A percentile compares a stretch with the other conserved stretches of the same genome.
Conservation (phyloP, 345 rosid genomes). For the Eucalyptus tenuipes region DNA sequence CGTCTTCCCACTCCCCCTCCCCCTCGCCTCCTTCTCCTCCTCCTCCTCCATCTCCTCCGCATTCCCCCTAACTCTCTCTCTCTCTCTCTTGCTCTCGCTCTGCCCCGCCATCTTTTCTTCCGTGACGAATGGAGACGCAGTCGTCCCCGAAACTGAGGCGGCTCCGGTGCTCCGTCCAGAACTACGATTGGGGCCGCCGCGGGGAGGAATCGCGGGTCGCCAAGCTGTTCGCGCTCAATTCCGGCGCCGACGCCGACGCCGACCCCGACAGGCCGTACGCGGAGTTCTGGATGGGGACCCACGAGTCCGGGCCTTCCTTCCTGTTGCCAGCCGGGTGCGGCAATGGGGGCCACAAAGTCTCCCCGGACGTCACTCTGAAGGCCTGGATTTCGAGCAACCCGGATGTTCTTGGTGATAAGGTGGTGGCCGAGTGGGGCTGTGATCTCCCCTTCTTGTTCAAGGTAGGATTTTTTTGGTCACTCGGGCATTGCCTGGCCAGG, state of each 20-base stretch:
- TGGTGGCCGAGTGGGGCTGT: constrained; percentile 79
- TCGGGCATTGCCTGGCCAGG: background rate
- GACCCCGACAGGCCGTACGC: constrained; percentile 52
- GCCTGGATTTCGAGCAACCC: constrained; percentile 70
- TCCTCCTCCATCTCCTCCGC: background rate
- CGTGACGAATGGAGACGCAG: background rate
- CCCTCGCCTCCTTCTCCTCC: background rate
- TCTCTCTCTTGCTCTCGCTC: background rate
- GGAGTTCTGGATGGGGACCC: constrained; percentile 85
- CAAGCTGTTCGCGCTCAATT: constrained; percentile 50
- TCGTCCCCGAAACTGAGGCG: constrained; percentile 10
- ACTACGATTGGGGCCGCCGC: constrained; percentile 75
- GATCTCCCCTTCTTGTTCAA: constrained; percentile 97
- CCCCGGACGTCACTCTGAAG: constrained; percentile 27
- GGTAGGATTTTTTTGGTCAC: constrained; percentile 19
- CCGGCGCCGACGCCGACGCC: constrained; percentile 19
- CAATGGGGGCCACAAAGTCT: constrained; percentile 14
- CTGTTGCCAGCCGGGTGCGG: constrained; percentile 14
- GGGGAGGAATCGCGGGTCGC: constrained; percentile 68
- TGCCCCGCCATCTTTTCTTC: background rate
- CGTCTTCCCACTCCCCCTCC: background rate
- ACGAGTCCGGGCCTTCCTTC: constrained; percentile 78
- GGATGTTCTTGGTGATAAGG: constrained; percentile 58
- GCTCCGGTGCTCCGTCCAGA: constrained; percentile 64
- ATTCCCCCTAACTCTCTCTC: background rate